phyloP scores from a whole-genome alignment of 176 grass and related monocot species.

The Hyparrhenia diplandra region DNA sequence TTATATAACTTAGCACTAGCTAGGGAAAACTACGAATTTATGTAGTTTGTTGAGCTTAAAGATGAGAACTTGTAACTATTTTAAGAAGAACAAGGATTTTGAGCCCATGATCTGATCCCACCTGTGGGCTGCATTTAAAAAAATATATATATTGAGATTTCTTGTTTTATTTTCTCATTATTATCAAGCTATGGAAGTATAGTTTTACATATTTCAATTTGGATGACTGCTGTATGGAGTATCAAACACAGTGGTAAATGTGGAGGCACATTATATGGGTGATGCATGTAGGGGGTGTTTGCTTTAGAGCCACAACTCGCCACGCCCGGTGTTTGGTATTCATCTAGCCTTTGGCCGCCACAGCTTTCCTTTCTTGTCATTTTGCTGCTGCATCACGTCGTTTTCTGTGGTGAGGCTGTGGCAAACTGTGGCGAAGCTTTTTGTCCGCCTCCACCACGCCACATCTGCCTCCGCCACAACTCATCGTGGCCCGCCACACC shows the following conservation, averaged over 20 bases:
- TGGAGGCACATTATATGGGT: neutral
- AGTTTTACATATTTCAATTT: neutral
- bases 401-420: no score
- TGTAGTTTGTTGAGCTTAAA: neutral
- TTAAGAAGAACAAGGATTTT: neutral
- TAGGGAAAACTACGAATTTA: neutral
- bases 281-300: no score
- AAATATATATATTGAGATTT: neutral
- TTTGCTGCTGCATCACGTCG: no score
- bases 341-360: no score
- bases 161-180: constrained; percentile 1
- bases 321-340: no score
- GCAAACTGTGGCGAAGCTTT: no score
- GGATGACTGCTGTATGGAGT: neutral
- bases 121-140: neutral
- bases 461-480: no score
- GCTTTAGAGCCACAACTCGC: no score
- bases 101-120: neutral
- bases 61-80: neutral
- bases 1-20: neutral
- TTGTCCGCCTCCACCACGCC: no score
- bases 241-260: no score
- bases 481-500: no score
- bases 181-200: neutral
- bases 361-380: no score